A percentile compares a stretch with the other conserved stretches of the same genome.
These are phyloP conservation scores for Kwoniella bestiolae DNA, from an alignment of 768 basidiomycete genomes.

Conservation along the genomic window DNA sequence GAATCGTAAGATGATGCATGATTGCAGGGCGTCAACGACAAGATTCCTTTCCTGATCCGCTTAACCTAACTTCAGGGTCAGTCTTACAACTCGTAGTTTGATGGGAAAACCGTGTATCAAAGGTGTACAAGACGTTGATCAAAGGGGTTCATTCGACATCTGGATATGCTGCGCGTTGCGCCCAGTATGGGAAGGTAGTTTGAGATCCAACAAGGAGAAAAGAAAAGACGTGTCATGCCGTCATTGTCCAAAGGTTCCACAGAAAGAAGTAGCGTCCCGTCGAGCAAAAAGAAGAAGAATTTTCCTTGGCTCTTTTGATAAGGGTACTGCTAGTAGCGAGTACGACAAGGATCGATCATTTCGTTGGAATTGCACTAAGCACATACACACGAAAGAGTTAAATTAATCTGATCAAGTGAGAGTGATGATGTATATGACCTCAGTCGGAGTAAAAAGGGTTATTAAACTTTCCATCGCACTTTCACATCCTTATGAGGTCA, in stretches of 20 bases:
- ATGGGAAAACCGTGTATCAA: no score
- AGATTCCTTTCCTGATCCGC: not conserved
- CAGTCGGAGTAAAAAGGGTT: not conserved
- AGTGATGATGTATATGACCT: not conserved
- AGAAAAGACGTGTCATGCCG: slow-evolving; percentile 1
- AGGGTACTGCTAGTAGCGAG: no score
- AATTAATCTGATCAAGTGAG: not conserved
- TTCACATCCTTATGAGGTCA: slow-evolving; percentile 1
- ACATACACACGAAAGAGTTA: not conserved
- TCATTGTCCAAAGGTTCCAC: not conserved
- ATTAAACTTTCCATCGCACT: not conserved
- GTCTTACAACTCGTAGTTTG: no score
- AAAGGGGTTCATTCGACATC: no score
- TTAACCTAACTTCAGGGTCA: slow-evolving; percentile 5
- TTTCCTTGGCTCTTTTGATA: no score
- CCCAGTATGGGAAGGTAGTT: not conserved
- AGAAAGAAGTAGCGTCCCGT: no score
- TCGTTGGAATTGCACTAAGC: slow-evolving; percentile 1
- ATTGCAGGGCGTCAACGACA: not conserved
- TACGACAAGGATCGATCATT: not conserved
- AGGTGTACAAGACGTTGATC: no score
- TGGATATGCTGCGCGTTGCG: not conserved
- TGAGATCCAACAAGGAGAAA: not conserved
- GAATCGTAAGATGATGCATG: not conserved
- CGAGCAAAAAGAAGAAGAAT: not conserved